phyloP scores from a whole-genome alignment of 257 asterid species.

The Nicotiana tomentosiformis region DNA sequence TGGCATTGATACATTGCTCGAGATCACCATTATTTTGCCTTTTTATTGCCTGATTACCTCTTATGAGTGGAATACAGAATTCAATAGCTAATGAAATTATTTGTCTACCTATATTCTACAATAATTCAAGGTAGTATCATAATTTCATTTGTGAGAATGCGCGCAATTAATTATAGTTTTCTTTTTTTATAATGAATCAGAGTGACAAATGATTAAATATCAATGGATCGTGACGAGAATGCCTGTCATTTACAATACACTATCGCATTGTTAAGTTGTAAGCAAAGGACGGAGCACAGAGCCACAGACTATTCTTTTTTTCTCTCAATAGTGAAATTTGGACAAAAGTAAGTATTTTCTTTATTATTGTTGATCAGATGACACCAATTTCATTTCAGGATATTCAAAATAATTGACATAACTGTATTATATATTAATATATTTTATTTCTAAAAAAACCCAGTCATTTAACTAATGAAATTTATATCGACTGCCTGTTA shows the following conservation, averaged over 20 bases:
- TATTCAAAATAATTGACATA: background rate
- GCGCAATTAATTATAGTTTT: background rate
- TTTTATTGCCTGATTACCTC: conserved; percentile 1
- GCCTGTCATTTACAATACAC: background rate
- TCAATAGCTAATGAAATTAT: background rate
- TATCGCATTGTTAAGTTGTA: background rate
- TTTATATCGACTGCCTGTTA: no score
- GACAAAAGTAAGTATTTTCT: background rate
- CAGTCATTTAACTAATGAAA: background rate
- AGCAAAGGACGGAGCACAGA: background rate
- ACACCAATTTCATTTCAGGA: background rate
- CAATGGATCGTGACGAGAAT: background rate
- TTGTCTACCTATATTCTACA: background rate
- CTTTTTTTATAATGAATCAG: background rate
- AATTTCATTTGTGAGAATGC: conserved; percentile 7
- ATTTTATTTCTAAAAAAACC: background rate
- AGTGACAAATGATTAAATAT: background rate
- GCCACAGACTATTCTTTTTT: no score
- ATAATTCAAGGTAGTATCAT: background rate
- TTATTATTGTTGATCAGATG: background rate
- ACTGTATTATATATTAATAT: background rate
- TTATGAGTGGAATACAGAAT: background rate
- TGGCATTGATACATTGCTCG: conserved; percentile 19
- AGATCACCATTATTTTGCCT: conserved; percentile 15
- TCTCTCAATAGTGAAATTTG: background rate